These are phyloP conservation scores for Graphilbum ipis-grandicollis DNA, from an alignment of 2,329 filamentous ascomycete species.

Conservation along the genomic window DNA sequence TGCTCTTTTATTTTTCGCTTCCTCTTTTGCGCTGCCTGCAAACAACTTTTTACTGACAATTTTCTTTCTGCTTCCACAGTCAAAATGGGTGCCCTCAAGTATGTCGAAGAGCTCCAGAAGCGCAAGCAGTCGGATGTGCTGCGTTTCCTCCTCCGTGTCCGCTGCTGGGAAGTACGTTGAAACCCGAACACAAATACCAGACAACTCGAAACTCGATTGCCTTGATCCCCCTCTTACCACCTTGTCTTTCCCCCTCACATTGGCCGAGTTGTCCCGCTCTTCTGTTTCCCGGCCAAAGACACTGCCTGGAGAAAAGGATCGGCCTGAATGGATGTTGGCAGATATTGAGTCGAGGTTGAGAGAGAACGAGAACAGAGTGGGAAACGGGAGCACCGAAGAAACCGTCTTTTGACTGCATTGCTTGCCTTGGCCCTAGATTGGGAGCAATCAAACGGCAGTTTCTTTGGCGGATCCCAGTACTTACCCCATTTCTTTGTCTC, in stretches of 20 bases:
- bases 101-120: slow-evolving; percentile 99
- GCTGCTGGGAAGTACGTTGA: slow-evolving; percentile 97
- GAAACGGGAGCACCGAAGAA: too few species aligned
- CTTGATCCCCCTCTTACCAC: not conserved
- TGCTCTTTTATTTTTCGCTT: not conserved
- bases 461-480: too few species aligned
- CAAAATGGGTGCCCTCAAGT: slow-evolving; percentile 99
- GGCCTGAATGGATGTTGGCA: not conserved
- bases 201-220: not conserved
- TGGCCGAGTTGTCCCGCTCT: not conserved
- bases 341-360: too few species aligned
- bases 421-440: too few species aligned
- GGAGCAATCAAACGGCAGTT: too few species aligned
- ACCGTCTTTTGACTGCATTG: too few species aligned
- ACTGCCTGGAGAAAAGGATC: not conserved
- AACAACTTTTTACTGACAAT: not conserved
- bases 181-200: slow-evolving; percentile 8
- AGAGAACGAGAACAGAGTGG: not conserved
- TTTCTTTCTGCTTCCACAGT: slow-evolving; percentile 18
- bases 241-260: not conserved
- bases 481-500: too few species aligned
- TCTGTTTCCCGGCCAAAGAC: not conserved
- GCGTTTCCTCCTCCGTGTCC: slow-evolving; percentile 98
- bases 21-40: not conserved
- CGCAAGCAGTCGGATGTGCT: slow-evolving; percentile 99